Percentiles rank a stretch among this genome's conserved stretches.
phyloP scores from a whole-genome alignment of 257 asterid species.

The Dorcoceras hygrometricum region DNA sequence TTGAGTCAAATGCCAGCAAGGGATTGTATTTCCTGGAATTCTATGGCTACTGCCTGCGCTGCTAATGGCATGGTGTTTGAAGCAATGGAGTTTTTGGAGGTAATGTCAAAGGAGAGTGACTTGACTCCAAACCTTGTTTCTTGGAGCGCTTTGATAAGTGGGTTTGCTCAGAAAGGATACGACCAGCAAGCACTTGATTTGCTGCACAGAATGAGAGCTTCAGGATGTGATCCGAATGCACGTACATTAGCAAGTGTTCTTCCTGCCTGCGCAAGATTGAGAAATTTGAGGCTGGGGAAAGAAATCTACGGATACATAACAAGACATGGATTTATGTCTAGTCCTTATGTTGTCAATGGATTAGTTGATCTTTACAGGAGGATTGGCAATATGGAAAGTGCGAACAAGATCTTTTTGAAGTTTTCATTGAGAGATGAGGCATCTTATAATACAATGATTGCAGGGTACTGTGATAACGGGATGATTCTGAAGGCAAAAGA shows the following conservation, averaged over 20 bases:
- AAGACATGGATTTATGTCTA: slow-evolving; percentile 55
- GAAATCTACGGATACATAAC: slow-evolving; percentile 67
- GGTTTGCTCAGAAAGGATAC: slow-evolving; percentile 62
- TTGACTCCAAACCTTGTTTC: slow-evolving; percentile 49
- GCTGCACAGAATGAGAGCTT: slow-evolving; percentile 47
- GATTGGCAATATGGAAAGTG: slow-evolving; percentile 57
- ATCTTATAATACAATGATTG: slow-evolving; percentile 70
- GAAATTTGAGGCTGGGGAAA: slow-evolving; percentile 47
- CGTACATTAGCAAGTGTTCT: slow-evolving; percentile 58
- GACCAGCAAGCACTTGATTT: slow-evolving; percentile 58
- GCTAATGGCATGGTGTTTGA: slow-evolving; percentile 50
- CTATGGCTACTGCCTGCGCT: slow-evolving; percentile 52
- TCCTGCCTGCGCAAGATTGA: slow-evolving; percentile 69
- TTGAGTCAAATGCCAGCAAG: slow-evolving; percentile 39
- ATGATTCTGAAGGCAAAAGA: slow-evolving; percentile 52
- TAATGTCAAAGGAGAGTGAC: slow-evolving; percentile 43
- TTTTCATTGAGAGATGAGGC: slow-evolving; percentile 59
- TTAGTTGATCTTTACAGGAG: slow-evolving; percentile 69
- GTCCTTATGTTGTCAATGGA: slow-evolving; percentile 67
- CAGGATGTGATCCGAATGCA: slow-evolving; percentile 61
- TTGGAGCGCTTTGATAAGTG: slow-evolving; percentile 74
- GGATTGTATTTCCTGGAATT: slow-evolving; percentile 78
- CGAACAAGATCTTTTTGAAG: slow-evolving; percentile 45
- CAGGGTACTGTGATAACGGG: slow-evolving; percentile 64
- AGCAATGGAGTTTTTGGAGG: slow-evolving; percentile 43